A percentile compares a stretch with the other conserved stretches of the same genome.
Conservation (phyloP, 1,284 basidiomycete species). For the Leccinum colubrinum region DNA sequence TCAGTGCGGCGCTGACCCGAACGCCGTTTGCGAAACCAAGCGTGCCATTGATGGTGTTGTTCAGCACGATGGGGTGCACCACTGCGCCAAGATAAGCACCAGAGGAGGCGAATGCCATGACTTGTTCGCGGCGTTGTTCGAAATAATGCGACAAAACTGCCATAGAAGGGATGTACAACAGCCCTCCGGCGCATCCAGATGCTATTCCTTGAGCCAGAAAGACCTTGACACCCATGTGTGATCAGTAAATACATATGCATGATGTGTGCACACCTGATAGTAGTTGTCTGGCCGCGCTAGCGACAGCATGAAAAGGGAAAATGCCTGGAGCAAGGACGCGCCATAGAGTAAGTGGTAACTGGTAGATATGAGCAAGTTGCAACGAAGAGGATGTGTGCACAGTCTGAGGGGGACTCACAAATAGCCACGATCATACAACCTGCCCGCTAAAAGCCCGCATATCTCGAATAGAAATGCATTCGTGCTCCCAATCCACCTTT, state of each 20-base stretch:
- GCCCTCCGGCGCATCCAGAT: conserved; percentile 32
- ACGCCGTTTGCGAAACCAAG: conserved; percentile 33
- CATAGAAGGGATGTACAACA: conserved; percentile 35
- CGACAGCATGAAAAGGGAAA: conserved; percentile 40
- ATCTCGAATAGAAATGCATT: conserved; percentile 42
- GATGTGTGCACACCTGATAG: conserved; percentile 30
- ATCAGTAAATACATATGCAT: not conserved
- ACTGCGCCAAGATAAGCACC: conserved; percentile 38
- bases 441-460: conserved; percentile 33
- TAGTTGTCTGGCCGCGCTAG: conserved; percentile 31
- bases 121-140: conserved; percentile 29
- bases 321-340: conserved; percentile 28
- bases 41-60: conserved; percentile 36
- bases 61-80: conserved; percentile 40
- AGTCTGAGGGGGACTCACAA: conserved; percentile 25
- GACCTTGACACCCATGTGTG: conserved; percentile 18
- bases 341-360: conserved; percentile 31
- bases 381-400: not conserved
- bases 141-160: conserved; percentile 40
- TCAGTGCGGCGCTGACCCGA: conserved; percentile 33
- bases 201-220: conserved; percentile 38
- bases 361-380: not conserved
- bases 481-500: conserved; percentile 51
- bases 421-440: conserved; percentile 37
- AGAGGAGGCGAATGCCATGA: conserved; percentile 35